Evolutionary conservation across 1,284 basidiomycete genomes (phyloP).

Genomic region (Trametes versicolor): DNA sequence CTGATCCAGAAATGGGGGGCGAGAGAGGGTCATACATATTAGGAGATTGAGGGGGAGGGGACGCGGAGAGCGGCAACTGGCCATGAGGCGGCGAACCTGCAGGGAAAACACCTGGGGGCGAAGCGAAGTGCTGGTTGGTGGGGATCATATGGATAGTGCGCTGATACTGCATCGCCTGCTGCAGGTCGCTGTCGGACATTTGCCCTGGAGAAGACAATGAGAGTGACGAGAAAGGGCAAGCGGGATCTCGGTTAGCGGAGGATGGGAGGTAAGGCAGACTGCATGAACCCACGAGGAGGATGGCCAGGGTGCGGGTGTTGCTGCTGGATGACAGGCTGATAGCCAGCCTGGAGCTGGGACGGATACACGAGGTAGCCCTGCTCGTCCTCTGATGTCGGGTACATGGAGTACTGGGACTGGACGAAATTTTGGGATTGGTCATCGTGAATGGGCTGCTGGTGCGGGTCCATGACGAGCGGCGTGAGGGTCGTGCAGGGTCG

Average conservation of each 20-base stretch:
- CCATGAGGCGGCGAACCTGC: conserved; percentile 60
- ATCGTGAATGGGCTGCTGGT: conserved; percentile 50
- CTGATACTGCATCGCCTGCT: conserved; percentile 46
- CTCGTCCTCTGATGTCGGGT: conserved; percentile 51
- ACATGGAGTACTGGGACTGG: conserved; percentile 48
- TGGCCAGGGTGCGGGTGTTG: conserved; percentile 46
- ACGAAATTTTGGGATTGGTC: conserved; percentile 52
- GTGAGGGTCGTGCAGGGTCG: conserved; percentile 46
- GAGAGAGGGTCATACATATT: conserved; percentile 83
- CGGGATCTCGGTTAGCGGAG: conserved; percentile 41
- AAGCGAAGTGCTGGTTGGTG: conserved; percentile 44
- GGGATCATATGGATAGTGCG: conserved; percentile 44
- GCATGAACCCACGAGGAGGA: conserved; percentile 62
- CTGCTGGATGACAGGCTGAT: conserved; percentile 51
- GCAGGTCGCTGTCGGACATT: conserved; percentile 61
- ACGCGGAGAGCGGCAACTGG: conserved; percentile 58
- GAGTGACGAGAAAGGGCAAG: conserved; percentile 49
- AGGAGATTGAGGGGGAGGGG: conserved; percentile 79
- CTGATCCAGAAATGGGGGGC: conserved; percentile 85
- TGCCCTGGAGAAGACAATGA: conserved; percentile 53
- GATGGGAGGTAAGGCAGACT: conserved; percentile 48
- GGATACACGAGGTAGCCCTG: conserved; percentile 52
- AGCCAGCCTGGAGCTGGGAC: conserved; percentile 47
- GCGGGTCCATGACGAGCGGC: conserved; percentile 52
- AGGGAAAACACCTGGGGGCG: conserved; percentile 53